Evolutionary conservation across 2,329 filamentous ascomycete species (phyloP).

Genomic region (Basipetospora chlamydospora): DNA sequence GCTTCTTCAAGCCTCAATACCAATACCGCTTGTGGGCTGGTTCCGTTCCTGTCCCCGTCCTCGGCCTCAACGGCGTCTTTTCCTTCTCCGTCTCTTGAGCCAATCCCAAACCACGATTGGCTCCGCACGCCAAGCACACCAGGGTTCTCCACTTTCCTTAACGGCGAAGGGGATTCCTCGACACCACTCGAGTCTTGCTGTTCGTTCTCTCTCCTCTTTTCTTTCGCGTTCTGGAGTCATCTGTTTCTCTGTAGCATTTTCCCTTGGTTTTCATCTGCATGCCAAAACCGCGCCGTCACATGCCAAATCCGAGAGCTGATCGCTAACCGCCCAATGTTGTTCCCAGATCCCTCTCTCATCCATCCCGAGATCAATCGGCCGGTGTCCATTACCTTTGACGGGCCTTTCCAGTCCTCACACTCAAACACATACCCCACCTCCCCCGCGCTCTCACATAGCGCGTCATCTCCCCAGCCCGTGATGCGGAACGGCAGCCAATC

Average conservation of each 20-base stretch:
- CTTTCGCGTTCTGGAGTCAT: too few species aligned
- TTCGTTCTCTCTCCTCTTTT: too few species aligned
- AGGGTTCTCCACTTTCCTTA: too few species aligned
- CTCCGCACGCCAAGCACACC: too few species aligned
- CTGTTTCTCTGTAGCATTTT: too few species aligned
- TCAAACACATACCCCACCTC: conserved; percentile 41
- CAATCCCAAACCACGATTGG: too few species aligned
- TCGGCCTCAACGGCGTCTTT: conserved; percentile 7
- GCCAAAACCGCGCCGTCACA: too few species aligned
- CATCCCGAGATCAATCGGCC: conserved; percentile 37
- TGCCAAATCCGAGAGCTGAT: too few species aligned
- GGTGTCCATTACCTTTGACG: conserved; percentile 34
- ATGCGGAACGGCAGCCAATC: conserved; percentile 44
- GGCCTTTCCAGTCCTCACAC: conserved; percentile 30
- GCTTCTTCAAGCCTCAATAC: background rate
- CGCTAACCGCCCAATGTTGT: conserved; percentile 15
- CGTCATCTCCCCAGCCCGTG: conserved; percentile 31
- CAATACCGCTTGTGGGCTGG: too few species aligned
- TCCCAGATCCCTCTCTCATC: conserved; percentile 40
- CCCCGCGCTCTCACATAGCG: conserved; percentile 38
- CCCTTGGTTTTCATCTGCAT: background rate
- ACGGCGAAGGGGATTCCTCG: too few species aligned
- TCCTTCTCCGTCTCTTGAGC: conserved; percentile 4
- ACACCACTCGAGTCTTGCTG: too few species aligned
- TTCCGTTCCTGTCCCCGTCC: background rate